Conservation (phyloP, 2,329 filamentous ascomycete species). For the Pleoardoris graminearum region DNA sequence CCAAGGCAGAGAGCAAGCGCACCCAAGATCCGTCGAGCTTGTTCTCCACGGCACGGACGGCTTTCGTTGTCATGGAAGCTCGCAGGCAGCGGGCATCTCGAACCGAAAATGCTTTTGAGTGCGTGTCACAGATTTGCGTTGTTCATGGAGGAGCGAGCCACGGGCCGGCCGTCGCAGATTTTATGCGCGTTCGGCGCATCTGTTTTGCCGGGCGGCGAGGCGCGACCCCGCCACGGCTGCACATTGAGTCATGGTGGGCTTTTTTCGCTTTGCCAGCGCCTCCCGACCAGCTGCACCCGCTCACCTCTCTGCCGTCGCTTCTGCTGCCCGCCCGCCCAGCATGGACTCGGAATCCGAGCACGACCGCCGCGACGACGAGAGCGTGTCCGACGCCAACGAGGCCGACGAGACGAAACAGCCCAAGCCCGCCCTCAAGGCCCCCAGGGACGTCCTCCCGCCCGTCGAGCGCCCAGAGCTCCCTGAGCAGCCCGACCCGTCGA, state of each 20-base stretch:
- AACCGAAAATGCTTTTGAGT: conserved; percentile 61
- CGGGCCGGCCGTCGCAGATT: conserved; percentile 29
- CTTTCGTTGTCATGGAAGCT: conserved; percentile 60
- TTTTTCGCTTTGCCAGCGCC: conserved; percentile 37
- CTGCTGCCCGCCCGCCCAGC: conserved; percentile 27
- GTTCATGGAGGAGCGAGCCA: conserved; percentile 55
- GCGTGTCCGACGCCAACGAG: conserved; percentile 74
- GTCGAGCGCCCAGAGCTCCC: conserved; percentile 70
- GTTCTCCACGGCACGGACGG: conserved; percentile 61
- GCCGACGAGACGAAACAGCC: conserved; percentile 60
- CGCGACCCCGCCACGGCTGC: conserved; percentile 30
- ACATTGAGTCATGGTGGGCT: conserved; percentile 36
- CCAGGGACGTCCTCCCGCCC: conserved; percentile 59
- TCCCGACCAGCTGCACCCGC: no score
- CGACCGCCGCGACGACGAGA: conserved; percentile 46
- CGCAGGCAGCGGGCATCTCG: conserved; percentile 48
- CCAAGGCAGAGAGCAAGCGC: conserved; percentile 56
- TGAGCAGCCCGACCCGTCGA: conserved; percentile 89
- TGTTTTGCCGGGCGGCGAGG: conserved; percentile 16
- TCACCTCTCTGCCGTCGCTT: background rate
- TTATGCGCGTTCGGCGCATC: conserved; percentile 30
- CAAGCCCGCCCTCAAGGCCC: conserved; percentile 88
- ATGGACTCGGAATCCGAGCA: conserved; percentile 49
- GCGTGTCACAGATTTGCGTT: conserved; percentile 60
- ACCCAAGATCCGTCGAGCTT: conserved; percentile 59